A percentile compares a stretch with the other conserved stretches of the same genome.
phyloP scores from a whole-genome alignment of 331 rosid genomes.

The Acacia concinna region DNA sequence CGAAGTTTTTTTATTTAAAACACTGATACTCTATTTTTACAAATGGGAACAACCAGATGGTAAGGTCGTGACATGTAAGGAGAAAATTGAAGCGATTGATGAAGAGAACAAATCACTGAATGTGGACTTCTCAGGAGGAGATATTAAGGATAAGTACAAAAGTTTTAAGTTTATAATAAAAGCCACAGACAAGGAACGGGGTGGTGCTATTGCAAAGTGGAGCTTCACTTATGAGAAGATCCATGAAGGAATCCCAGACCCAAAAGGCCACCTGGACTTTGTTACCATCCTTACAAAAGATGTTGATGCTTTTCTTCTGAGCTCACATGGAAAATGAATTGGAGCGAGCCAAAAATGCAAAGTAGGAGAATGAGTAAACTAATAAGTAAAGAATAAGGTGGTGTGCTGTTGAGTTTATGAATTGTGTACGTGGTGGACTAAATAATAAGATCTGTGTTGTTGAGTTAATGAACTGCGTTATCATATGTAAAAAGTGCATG shows the following conservation, averaged over 20 bases:
- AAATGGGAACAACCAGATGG: background rate
- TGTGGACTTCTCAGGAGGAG: slow-evolving; percentile 10
- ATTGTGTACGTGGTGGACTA: background rate
- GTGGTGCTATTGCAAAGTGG: slow-evolving; percentile 12
- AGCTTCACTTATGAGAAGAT: slow-evolving; percentile 25
- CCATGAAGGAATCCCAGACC: slow-evolving; percentile 1
- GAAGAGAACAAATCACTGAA: slow-evolving; percentile 1
- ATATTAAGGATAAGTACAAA: slow-evolving; percentile 11
- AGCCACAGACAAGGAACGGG: slow-evolving; percentile 14
- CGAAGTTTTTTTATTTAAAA: background rate
- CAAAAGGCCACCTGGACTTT: background rate
- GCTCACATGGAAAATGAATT: background rate
- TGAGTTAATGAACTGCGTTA: background rate
- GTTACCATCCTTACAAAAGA: background rate
- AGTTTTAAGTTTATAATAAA: slow-evolving; percentile 17
- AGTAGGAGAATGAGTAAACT: background rate
- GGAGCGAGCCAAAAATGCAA: background rate
- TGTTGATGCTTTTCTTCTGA: slow-evolving; percentile 3
- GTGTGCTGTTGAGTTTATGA: background rate
- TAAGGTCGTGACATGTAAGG: background rate
- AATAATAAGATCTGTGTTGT: background rate
- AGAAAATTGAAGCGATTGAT: background rate
- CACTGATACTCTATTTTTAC: background rate
- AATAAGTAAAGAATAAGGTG: background rate
- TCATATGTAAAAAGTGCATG: background rate